Evolutionary conservation across 1,284 basidiomycete genomes (phyloP), one percentile per base, ranked within the genome.

Genomic region (Tetrapyrgos nigripes): DNA sequence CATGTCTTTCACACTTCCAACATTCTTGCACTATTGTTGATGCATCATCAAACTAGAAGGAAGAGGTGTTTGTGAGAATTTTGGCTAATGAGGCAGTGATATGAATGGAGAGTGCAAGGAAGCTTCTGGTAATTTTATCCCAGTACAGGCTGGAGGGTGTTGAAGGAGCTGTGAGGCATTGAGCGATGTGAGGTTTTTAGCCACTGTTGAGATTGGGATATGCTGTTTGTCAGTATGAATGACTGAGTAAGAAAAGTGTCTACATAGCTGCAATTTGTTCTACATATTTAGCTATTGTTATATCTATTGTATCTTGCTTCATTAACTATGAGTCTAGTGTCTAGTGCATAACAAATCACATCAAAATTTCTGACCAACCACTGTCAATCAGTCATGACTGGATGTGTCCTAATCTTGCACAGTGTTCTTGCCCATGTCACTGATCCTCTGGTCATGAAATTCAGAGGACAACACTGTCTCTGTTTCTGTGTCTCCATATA

Each of bases 51-150:
- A 52, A 33, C 55, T 21, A 58, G 14, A 29, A 65, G 14, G 50
- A 62, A 10, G 4, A 57, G 50, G 62, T 64, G 14, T 79, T 65
- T 60, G 72, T 80, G 23, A 70, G 76, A 17, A 63, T 80, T 6
- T 65, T 70, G 53, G 70, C 75, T 28, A 71, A 79, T 64, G 69
- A 74, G 46, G 77, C 78, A 9, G 73, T 74, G 3, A 72, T 79
- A 0, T 79, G 27, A 57, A 64, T 44, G 55, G 59, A 21, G 50
- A 29, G 47, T 66, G 52, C 70, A 71, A 24, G 69, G 61, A 40
- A 3, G 62, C 66, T 8, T 68, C 71, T n/a, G 78, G 78, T 3
- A 74, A 78, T 59, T 80, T 76, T 59, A 70, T 76, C 19, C 44
- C 66, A 59, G 4, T 80, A 77, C 53, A 76, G 76, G 6, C 64